A percentile compares a stretch with the other conserved stretches of the same genome.
Evolutionary conservation across 2,329 filamentous ascomycete species (phyloP).

Genomic region (Sordariomycetes sp.): DNA sequence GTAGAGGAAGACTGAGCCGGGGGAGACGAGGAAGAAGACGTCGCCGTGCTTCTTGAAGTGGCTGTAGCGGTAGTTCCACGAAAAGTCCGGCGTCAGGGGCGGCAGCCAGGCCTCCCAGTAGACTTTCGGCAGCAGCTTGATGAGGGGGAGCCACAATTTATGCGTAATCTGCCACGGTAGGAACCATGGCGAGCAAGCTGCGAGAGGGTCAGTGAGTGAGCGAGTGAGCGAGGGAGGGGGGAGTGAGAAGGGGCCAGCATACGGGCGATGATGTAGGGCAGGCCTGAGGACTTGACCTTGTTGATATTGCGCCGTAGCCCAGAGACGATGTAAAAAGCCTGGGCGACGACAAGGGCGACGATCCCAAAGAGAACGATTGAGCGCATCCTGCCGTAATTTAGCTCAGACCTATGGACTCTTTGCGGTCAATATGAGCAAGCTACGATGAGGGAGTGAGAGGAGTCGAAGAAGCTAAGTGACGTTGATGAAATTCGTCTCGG

Average conservation of each 20-base stretch:
- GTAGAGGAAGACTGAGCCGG: slow-evolving; percentile 40
- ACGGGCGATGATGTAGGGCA: slow-evolving; percentile 47
- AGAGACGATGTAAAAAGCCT: neutral
- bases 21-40: slow-evolving; percentile 55
- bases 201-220: neutral
- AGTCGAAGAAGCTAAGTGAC: too few relatives aligned
- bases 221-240: slow-evolving; percentile 6
- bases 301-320: slow-evolving; percentile 27
- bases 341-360: neutral
- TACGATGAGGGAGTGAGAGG: too few relatives aligned
- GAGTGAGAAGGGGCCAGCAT: slow-evolving; percentile 16
- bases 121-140: slow-evolving; percentile 43
- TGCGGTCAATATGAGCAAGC: too few relatives aligned
- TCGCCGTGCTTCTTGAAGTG: slow-evolving; percentile 54
- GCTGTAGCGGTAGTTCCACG: slow-evolving; percentile 44
- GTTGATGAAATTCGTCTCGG: too few relatives aligned
- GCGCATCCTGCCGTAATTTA: neutral
- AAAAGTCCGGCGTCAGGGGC: slow-evolving; percentile 52
- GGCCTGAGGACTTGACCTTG: slow-evolving; percentile 38
- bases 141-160: slow-evolving; percentile 43
- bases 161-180: slow-evolving; percentile 46
- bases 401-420: too few relatives aligned
- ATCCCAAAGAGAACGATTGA: neutral
- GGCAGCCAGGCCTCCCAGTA: slow-evolving; percentile 50
- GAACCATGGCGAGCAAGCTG: slow-evolving; percentile 41